A percentile compares a stretch with the other conserved stretches of the same genome.
phyloP scores from a whole-genome alignment of 805 yeast genomes.

The Nakazawaea wyomingensis region DNA sequence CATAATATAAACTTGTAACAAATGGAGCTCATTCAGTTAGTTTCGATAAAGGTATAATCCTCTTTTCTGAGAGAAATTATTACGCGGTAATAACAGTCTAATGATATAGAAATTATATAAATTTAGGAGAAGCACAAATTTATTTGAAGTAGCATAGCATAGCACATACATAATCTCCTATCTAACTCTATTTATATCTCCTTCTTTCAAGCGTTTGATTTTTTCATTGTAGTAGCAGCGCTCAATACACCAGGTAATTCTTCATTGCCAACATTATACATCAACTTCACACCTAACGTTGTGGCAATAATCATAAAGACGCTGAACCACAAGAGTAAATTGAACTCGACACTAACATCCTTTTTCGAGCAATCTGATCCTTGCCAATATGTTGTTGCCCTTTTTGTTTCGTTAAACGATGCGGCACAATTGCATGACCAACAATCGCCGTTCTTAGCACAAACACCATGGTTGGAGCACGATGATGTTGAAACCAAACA shows the following conservation, averaged over 20 bases:
- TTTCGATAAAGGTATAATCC: too few relatives aligned
- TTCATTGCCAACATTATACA: slow-evolving; percentile 50
- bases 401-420: slow-evolving; percentile 33
- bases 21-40: too few relatives aligned
- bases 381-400: slow-evolving; percentile 48
- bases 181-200: too few relatives aligned
- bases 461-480: slow-evolving; percentile 52
- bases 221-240: slow-evolving; percentile 47
- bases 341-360: slow-evolving; percentile 62
- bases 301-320: slow-evolving; percentile 41
- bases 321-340: slow-evolving; percentile 65
- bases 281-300: slow-evolving; percentile 46
- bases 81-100: too few relatives aligned
- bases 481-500: slow-evolving; percentile 42
- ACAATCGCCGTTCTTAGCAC: slow-evolving; percentile 36
- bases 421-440: slow-evolving; percentile 50
- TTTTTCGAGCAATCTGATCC: slow-evolving; percentile 61
- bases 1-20: too few relatives aligned
- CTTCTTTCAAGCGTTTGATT: slow-evolving; percentile 25
- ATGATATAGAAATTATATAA: too few relatives aligned
- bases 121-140: too few relatives aligned
- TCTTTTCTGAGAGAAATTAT: too few relatives aligned
- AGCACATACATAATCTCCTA: too few relatives aligned
- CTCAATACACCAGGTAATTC: slow-evolving; percentile 65
- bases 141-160: too few relatives aligned